Conservation (phyloP, 305 asterid genomes). For the Solanum hybrid region DNA sequence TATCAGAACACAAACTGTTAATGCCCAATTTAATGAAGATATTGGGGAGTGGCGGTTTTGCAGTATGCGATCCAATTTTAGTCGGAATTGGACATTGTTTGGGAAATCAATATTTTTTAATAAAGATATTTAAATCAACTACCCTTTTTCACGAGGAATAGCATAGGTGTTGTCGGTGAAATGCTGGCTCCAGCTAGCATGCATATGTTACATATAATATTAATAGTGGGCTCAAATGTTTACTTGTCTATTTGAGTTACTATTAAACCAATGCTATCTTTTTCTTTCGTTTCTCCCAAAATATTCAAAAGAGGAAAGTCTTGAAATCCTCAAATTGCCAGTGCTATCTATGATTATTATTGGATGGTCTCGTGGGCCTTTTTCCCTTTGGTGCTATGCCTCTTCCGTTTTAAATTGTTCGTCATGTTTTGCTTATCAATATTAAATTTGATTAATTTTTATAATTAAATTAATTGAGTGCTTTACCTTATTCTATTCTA, state of each 20-base stretch:
- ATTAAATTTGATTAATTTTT: neutral
- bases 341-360: neutral
- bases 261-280: neutral
- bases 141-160: neutral
- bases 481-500: neutral
- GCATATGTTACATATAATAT: neutral
- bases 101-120: neutral
- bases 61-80: neutral
- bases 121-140: neutral
- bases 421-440: neutral
- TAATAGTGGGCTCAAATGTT: neutral
- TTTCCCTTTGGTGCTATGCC: neutral
- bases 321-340: neutral
- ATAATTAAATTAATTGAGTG: neutral
- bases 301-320: neutral
- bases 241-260: neutral
- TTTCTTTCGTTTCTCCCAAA: neutral
- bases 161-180: neutral
- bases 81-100: neutral
- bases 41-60: neutral
- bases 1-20: neutral
- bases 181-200: neutral
- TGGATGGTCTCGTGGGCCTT: neutral
- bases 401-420: neutral
- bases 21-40: neutral